Percentiles rank a stretch among this genome's conserved stretches.
These are phyloP conservation scores for Pythium utonaiense DNA, from an alignment of 352 stramenopile genomes.

Conservation along the genomic window DNA sequence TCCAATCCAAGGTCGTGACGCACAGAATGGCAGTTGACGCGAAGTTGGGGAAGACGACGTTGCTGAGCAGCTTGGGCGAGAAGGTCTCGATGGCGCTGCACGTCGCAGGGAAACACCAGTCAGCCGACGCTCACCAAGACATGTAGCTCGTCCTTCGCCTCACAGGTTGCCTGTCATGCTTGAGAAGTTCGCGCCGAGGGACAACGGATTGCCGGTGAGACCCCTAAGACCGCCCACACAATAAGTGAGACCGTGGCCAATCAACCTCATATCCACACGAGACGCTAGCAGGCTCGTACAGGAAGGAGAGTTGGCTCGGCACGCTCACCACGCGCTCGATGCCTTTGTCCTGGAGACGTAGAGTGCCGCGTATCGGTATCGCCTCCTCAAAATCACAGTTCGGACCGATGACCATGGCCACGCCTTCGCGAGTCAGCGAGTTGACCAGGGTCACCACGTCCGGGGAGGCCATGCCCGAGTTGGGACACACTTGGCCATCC, in stretches of 20 bases:
- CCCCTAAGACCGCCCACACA: too few species aligned
- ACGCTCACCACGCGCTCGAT: background rate
- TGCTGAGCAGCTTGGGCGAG: background rate
- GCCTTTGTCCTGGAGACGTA: background rate
- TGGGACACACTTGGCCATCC: background rate
- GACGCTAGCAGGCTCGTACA: background rate
- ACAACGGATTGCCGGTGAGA: background rate
- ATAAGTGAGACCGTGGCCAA: too few species aligned
- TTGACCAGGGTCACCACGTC: background rate
- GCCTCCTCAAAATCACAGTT: background rate
- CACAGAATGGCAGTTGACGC: background rate
- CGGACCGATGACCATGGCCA: background rate
- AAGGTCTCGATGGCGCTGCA: background rate
- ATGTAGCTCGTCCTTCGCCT: too few species aligned
- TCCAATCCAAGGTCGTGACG: background rate
- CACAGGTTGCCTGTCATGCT: background rate
- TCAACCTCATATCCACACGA: too few species aligned
- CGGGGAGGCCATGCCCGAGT: background rate
- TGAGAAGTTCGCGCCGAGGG: background rate
- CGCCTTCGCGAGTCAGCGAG: too few species aligned
- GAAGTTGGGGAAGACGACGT: background rate
- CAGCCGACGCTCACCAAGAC: too few species aligned
- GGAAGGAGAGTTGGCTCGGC: background rate
- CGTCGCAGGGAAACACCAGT: background rate
- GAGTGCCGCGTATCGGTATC: background rate